Conservation (phyloP, 768 basidiomycete genomes). For the Calocybe indica region DNA sequence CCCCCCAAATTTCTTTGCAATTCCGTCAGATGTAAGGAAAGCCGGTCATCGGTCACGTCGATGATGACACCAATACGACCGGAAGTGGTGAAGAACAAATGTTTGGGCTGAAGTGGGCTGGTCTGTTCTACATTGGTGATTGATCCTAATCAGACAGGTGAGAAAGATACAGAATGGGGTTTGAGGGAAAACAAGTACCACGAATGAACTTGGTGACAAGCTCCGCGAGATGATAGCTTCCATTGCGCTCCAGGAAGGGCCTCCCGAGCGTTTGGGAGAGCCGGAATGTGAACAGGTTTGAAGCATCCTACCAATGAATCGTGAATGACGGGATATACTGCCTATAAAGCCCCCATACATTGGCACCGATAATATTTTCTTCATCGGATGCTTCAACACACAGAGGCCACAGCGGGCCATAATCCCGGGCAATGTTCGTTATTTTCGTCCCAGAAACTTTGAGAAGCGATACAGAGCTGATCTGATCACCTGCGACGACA, state of each 20-base stretch:
- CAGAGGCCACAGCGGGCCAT: slow-evolving; percentile 69
- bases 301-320: slow-evolving; percentile 44
- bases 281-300: slow-evolving; percentile 63
- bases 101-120: slow-evolving; percentile 43
- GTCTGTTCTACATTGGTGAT: slow-evolving; percentile 41
- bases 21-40: slow-evolving; percentile 55
- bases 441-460: slow-evolving; percentile 39
- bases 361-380: slow-evolving; percentile 61
- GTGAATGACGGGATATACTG: slow-evolving; percentile 5
- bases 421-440: slow-evolving; percentile 62
- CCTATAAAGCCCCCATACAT: slow-evolving; percentile 40
- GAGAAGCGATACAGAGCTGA: slow-evolving; percentile 73
- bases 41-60: slow-evolving; percentile 45
- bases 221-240: slow-evolving; percentile 72
- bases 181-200: slow-evolving; percentile 32
- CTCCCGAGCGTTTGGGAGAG: slow-evolving; percentile 37
- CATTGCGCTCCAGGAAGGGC: slow-evolving; percentile 52
- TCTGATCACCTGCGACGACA: slow-evolving; percentile 72
- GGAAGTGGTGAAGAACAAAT: slow-evolving; percentile 71
- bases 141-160: slow-evolving; percentile 36
- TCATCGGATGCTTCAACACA: slow-evolving; percentile 52
- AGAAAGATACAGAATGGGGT: slow-evolving; percentile 1
- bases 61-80: slow-evolving; percentile 74
- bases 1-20: slow-evolving; percentile 72
- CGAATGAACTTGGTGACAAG: slow-evolving; percentile 69